Evolutionary conservation across 1,139 yeast genomes (phyloP).

Genomic region (Candida glucosophila): DNA sequence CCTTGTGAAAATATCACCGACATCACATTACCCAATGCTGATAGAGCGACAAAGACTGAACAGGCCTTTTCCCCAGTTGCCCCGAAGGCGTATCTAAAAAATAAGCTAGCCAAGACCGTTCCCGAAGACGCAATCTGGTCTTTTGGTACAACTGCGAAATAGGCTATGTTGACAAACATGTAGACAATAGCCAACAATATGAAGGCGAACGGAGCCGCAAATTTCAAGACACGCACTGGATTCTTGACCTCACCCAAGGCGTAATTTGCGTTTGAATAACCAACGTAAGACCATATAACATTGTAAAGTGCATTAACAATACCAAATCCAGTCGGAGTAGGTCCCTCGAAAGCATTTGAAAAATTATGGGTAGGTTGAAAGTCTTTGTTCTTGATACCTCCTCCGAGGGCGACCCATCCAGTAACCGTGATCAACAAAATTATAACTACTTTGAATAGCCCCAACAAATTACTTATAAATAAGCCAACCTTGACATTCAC

Average conservation of each 20-base stretch:
- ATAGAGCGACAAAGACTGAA: constrained; percentile 40
- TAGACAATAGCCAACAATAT: constrained; percentile 62
- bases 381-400: constrained; percentile 46
- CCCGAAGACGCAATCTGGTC: constrained; percentile 35
- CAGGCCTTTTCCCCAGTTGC: constrained; percentile 39
- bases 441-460: constrained; percentile 62
- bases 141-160: constrained; percentile 49
- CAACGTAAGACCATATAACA: constrained; percentile 74
- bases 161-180: constrained; percentile 50
- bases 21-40: constrained; percentile 42
- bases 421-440: constrained; percentile 61
- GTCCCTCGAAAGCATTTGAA: constrained; percentile 49
- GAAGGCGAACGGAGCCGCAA: constrained; percentile 42
- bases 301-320: constrained; percentile 71
- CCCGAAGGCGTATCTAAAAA: constrained; percentile 39
- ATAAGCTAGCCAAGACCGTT: constrained; percentile 38
- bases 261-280: constrained; percentile 71
- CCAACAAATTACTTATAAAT: constrained; percentile 58
- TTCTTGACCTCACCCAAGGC: constrained; percentile 72
- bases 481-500: constrained; percentile 58
- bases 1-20: constrained; percentile 44
- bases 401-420: constrained; percentile 79
- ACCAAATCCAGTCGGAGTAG: constrained; percentile 63
- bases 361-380: constrained; percentile 53
- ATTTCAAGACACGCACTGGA: constrained; percentile 33